These are phyloP conservation scores for Plasmodium berghei DNA, from an alignment of 169 alveolate genomes.

Conservation along the genomic window DNA sequence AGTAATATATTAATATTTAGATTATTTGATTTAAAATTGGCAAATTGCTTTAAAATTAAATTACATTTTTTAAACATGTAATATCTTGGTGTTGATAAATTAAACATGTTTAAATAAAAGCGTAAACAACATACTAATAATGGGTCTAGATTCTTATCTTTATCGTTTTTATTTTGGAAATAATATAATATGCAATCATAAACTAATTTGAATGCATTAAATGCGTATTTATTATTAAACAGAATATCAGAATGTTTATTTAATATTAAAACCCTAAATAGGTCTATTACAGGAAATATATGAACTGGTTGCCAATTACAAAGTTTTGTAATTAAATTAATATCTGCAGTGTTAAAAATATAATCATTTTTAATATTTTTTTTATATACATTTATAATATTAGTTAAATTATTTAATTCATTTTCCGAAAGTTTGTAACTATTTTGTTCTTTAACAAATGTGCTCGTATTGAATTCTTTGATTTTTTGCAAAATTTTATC, in stretches of 20 bases:
- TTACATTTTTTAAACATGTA: constrained; percentile 49
- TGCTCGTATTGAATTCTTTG: constrained; percentile 32
- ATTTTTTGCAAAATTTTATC: constrained; percentile 72
- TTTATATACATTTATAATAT: constrained; percentile 37
- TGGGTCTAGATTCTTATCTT: constrained; percentile 38
- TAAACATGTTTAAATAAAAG: constrained; percentile 54
- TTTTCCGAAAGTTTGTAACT: constrained; percentile 21
- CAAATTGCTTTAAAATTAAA: constrained; percentile 28
- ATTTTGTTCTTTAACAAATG: background rate
- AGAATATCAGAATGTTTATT: constrained; percentile 56
- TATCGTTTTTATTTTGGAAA: constrained; percentile 24
- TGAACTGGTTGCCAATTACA: constrained; percentile 39
- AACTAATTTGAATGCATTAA: constrained; percentile 49
- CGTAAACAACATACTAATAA: constrained; percentile 51
- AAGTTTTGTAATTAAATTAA: constrained; percentile 41
- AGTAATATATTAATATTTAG: constrained; percentile 28
- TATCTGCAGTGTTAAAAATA: constrained; percentile 54
- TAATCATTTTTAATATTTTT: constrained; percentile 29
- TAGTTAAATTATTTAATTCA: constrained; percentile 31
- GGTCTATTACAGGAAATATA: constrained; percentile 61
- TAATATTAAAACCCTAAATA: constrained; percentile 50
- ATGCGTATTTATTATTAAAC: constrained; percentile 52
- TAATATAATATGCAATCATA: constrained; percentile 63
- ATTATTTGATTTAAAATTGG: constrained; percentile 35
- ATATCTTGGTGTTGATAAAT: constrained; percentile 64